Evolutionary conservation across 345 rosid genomes (phyloP).

Genomic region (Iberis pinnata): DNA sequence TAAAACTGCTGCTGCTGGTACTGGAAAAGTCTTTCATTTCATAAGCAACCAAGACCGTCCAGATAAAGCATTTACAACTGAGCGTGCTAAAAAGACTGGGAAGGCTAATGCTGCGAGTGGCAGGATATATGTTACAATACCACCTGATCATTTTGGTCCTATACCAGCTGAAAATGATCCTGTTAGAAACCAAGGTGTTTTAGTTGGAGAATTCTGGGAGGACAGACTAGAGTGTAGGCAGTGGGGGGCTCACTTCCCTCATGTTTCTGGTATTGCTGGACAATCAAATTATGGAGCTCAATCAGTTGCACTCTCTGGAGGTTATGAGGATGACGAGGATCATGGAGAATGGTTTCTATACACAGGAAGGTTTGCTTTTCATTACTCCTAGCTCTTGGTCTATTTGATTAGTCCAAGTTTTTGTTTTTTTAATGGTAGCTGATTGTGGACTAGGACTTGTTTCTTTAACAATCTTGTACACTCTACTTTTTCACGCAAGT

Average conservation of each 20-base stretch:
- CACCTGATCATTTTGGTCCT: slow-evolving; percentile 70
- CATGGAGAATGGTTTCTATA: slow-evolving; percentile 84
- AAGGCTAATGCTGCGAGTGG: slow-evolving; percentile 71
- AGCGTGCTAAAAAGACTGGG: slow-evolving; percentile 45
- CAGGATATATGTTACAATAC: slow-evolving; percentile 49
- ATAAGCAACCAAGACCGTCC: slow-evolving; percentile 51
- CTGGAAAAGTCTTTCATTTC: slow-evolving; percentile 6
- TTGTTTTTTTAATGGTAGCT: too few species aligned
- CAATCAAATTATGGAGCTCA: slow-evolving; percentile 52
- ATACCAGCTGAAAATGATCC: slow-evolving; percentile 61
- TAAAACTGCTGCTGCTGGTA: not conserved
- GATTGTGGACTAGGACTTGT: too few species aligned
- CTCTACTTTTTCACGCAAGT: not conserved
- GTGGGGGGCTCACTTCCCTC: slow-evolving; percentile 66
- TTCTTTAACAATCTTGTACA: too few species aligned
- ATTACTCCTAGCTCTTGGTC: not conserved
- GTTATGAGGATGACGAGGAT: slow-evolving; percentile 69
- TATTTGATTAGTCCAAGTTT: too few species aligned
- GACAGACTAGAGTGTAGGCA: slow-evolving; percentile 57
- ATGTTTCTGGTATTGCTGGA: slow-evolving; percentile 58
- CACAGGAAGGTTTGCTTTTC: slow-evolving; percentile 51
- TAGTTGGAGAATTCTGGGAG: slow-evolving; percentile 65
- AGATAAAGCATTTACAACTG: slow-evolving; percentile 52
- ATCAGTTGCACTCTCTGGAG: slow-evolving; percentile 64
- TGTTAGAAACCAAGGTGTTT: slow-evolving; percentile 48